Base-by-base conservation (phyloP, 2,329 filamentous ascomycete species). In the Fusarium keratoplasticum region DNA sequence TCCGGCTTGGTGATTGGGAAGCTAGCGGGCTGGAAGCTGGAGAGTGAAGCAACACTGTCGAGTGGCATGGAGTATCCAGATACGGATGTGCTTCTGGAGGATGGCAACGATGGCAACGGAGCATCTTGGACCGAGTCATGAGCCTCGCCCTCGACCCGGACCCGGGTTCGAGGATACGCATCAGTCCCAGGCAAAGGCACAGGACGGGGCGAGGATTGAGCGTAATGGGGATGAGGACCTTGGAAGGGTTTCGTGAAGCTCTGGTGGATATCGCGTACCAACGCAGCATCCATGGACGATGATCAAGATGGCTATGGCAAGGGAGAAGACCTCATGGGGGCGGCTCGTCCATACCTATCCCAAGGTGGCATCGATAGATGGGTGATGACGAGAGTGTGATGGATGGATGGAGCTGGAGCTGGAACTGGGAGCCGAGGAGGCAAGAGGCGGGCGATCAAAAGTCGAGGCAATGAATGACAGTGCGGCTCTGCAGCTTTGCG, bases 51-150 rank as follows among this genome's bases (percentile, higher is more conserved):
- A 64, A 80, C 77, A 70, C 79, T 79, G 18, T 72, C 76, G 62
- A 73, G 75, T 62, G 72, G 78, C 47, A 79, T 76, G 35, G 75
- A 73, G 29, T 79, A 76, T 44, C 77, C 79, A 58, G 71, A 80
- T 22, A 74, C 73, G 6, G 77, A 78, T 35, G 78, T 74, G 64
- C 66, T 75, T 61, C 59, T 78, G 62, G 52, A 67, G 68, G 63
- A 64, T 59, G 57, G 58, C 66, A 59, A 64, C 59, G 69, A 65
- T 50, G 54, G 42, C 31, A 65, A 57, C 33, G 71, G 66, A 70
- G 74, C 68, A 70, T 76, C 61, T 50, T 63, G 60, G 50, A 59
- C 66, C 40, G 64, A 64, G 38, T 67, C 66, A 55, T 61, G 52
- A 40, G 69, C 64, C 59, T 70, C 71, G 42, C 42, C 64, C 69